Conservation (phyloP, 306 rosid genomes). For the Pachyrhizus erosus region DNA sequence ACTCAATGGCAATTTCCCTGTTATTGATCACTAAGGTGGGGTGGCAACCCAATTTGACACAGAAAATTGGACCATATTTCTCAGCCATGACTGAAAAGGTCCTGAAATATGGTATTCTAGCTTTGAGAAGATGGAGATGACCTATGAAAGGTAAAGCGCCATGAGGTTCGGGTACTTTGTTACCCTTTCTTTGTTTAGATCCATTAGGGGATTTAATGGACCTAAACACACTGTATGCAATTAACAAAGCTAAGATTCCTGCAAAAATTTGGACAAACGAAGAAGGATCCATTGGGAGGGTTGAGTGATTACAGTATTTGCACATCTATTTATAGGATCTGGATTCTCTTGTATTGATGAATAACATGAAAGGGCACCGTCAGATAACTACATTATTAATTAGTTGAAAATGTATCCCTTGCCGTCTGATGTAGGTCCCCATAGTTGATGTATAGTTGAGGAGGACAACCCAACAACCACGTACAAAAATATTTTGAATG, state of each 20-base stretch:
- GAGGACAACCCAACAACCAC: too few species aligned
- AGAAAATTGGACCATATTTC: slow-evolving; percentile 51
- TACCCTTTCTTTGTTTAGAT: not conserved
- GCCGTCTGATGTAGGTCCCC: too few species aligned
- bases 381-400: too few species aligned
- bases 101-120: slow-evolving; percentile 37
- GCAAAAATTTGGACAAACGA: not conserved
- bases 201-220: not conserved
- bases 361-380: not conserved
- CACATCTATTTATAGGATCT: slow-evolving; percentile 13
- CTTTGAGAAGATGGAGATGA: slow-evolving; percentile 50
- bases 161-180: slow-evolving; percentile 37
- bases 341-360: not conserved
- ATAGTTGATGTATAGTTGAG: too few species aligned
- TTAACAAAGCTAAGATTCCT: slow-evolving; percentile 25
- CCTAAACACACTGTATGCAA: not conserved
- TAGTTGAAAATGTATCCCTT: too few species aligned
- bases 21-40: slow-evolving; percentile 42
- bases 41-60: slow-evolving; percentile 45
- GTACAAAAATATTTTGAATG: too few species aligned
- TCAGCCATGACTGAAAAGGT: slow-evolving; percentile 47
- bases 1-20: slow-evolving; percentile 49
- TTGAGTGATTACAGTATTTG: not conserved
- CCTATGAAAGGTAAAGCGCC: slow-evolving; percentile 60
- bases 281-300: slow-evolving; percentile 44